A percentile compares a stretch with the other conserved stretches of the same genome.
Evolutionary conservation across 1,284 basidiomycete genomes (phyloP).

Genomic region (Trametes pubescens): DNA sequence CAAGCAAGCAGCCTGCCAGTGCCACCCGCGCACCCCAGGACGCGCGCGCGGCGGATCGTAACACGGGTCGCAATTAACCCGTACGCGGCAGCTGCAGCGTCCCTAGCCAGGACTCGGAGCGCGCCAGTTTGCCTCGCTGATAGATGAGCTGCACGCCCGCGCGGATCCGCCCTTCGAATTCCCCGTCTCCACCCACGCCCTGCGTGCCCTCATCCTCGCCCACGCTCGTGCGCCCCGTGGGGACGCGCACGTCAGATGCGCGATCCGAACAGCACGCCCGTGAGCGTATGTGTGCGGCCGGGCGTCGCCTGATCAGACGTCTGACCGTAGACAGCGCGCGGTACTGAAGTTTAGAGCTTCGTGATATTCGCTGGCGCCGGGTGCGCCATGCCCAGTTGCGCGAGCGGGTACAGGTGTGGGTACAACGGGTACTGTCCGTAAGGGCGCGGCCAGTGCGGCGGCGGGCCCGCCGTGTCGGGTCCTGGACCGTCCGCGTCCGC

Average conservation of each 20-base stretch:
- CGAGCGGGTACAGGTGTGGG: conserved; percentile 11
- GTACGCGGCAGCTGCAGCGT: not conserved
- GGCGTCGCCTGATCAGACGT: conserved; percentile 1
- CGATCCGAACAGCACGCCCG: not conserved
- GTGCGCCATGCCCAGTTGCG: conserved; percentile 21
- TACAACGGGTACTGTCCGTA: conserved; percentile 24
- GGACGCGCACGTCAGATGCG: not conserved
- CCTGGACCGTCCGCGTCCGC: conserved; percentile 17
- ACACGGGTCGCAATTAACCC: conserved; percentile 17
- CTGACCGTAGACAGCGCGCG: not conserved
- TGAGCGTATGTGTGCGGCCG: not conserved
- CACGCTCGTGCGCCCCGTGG: not conserved
- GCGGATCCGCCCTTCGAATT: conserved; percentile 10
- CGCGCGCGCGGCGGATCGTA: conserved; percentile 1
- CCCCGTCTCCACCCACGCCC: conserved; percentile 8
- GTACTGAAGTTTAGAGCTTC: conserved; percentile 26
- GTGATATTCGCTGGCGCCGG: conserved; percentile 28
- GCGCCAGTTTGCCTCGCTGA: conserved; percentile 4
- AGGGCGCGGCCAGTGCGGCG: no score
- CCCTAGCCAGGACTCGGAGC: not conserved
- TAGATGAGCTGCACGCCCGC: conserved; percentile 15
- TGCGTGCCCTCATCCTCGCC: not conserved
- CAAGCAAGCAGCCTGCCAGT: not conserved
- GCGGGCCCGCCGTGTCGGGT: no score
- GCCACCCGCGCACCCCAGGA: not conserved